A percentile compares a stretch with the other conserved stretches of the same genome.
Conservation (phyloP, 2,329 filamentous ascomycete genomes). For the Fusarium buxicola region DNA sequence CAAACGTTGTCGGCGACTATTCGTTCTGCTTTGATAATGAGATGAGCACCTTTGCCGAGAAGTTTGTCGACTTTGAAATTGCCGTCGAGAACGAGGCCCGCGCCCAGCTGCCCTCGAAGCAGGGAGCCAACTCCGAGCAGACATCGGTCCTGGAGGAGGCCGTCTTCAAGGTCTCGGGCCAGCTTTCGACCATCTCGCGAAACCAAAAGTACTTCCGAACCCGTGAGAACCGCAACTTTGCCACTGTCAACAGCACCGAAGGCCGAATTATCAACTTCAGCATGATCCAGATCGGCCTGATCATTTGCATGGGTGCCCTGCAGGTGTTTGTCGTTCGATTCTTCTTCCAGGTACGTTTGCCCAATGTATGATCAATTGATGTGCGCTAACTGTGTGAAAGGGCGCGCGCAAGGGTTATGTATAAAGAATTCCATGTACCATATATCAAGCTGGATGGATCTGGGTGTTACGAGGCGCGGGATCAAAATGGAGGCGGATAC, state of each 20-base stretch:
- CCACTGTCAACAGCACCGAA: constrained; percentile 96
- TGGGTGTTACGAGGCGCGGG: constrained; percentile 49
- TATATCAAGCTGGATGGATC: constrained; percentile 39
- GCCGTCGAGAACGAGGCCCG: constrained; percentile 91
- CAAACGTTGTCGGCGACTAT: constrained; percentile 88
- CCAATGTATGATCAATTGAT: not conserved
- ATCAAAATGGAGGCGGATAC: constrained; percentile 46
- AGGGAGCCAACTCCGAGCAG: constrained; percentile 89
- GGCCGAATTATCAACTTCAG: constrained; percentile 97
- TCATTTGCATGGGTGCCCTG: constrained; percentile 93
- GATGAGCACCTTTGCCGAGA: constrained; percentile 98
- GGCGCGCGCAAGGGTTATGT: constrained; percentile 77
- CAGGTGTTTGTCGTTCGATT: constrained; percentile 98
- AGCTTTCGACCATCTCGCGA: constrained; percentile 91
- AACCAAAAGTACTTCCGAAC: constrained; percentile 99
- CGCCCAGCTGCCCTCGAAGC: constrained; percentile 86
- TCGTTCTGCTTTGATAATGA: constrained; percentile 98
- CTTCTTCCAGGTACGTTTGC: constrained; percentile 85
- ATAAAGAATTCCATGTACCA: constrained; percentile 54
- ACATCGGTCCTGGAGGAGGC: constrained; percentile 91
- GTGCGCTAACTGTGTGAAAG: constrained; percentile 50
- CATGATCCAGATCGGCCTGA: constrained; percentile 89
- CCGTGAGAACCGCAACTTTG: constrained; percentile 98
- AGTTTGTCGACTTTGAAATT: constrained; percentile 98
- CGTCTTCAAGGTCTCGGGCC: constrained; percentile 92